Conservation (phyloP, 164 flowering plant species). For the Vitis labrusca region DNA sequence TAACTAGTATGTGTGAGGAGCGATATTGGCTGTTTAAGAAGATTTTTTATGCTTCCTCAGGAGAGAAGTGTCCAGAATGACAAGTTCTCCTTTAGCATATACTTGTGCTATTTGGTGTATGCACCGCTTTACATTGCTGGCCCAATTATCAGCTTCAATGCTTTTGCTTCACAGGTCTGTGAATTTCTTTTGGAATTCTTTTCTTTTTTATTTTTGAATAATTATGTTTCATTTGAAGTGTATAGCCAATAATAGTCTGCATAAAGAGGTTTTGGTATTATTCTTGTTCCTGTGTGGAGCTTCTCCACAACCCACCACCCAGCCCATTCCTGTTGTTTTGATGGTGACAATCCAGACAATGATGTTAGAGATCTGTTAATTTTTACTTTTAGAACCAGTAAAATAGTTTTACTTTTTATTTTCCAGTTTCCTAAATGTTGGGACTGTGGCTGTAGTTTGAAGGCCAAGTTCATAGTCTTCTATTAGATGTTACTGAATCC, state of each 20-base stretch:
- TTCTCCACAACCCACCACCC: too few relatives aligned
- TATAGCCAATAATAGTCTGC: neutral
- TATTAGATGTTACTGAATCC: too few relatives aligned
- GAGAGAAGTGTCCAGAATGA: conserved; percentile 55
- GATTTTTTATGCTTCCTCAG: conserved; percentile 37
- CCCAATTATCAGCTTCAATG: conserved; percentile 89
- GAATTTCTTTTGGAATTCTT: neutral
- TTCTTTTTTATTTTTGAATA: neutral
- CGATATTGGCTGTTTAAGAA: conserved; percentile 1
- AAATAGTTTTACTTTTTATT: too few relatives aligned
- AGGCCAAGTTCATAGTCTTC: too few relatives aligned
- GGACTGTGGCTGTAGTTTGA: too few relatives aligned
- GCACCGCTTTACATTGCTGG: conserved; percentile 98
- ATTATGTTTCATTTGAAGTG: neutral
- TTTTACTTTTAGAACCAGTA: too few relatives aligned
- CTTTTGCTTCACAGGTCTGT: conserved; percentile 90
- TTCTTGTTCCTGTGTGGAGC: too few relatives aligned
- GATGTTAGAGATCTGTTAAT: too few relatives aligned
- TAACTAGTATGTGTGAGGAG: neutral
- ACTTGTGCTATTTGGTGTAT: conserved; percentile 84
- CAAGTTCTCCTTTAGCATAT: conserved; percentile 54
- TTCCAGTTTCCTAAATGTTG: too few relatives aligned
- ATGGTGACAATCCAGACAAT: too few relatives aligned
- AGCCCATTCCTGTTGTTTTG: too few relatives aligned
- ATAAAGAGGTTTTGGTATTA: neutral